Base-by-base conservation (phyloP, 2,329 filamentous ascomycete genomes). In the Diaporthe sp. region DNA sequence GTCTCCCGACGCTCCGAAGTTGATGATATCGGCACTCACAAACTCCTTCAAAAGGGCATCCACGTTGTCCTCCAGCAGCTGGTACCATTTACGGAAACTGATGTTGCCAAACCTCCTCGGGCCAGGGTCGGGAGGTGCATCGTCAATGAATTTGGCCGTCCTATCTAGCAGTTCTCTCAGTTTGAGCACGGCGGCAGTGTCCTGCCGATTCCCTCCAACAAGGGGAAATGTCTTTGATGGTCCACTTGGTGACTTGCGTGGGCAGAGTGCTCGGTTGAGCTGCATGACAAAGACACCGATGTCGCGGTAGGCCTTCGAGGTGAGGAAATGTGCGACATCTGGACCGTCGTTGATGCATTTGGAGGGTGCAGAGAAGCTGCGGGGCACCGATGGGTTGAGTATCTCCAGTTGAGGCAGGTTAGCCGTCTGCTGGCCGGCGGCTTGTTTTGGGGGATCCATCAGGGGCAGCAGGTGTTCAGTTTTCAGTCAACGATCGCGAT, bases 101-200 rank as follows among this genome's bases (percentile, higher is more conserved):
- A 94, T 87, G 81, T 99, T 99, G 44, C 97, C 97, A 81, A 98
- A 99, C 76, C 97, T 89, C 70, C 96, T 89, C 25, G 96, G 96
- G 19, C 96, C 96, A 9, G 92, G 91, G 79, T 97, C 94, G 0
- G 96, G 96, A 1, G 96, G 96, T 0, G 92, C 94, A 80, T 96
- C 91, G 22, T 93, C 90, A 68, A 98, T 90, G 66, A 97, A 88
- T 12, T 84, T 84, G 69, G 91, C 89, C 19, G 97, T 86, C 65
- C 86, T 89, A 8, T 87, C 84, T 22, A 98, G 84, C 47, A 99
- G 86, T 13, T 85, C 81, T 81, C 92, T 91, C 27, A 98, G 85
- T 13, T 87, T 88, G 68, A 86, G 85, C 27, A 98, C 88, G 0
- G 92, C 88, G 1, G 88, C 85, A 50, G 91, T 88, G 81, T 86